A percentile compares a stretch with the other conserved stretches of the same genome.
These are phyloP conservation scores for Colletotrichum endophyticum DNA, from an alignment of 2,329 filamentous ascomycete genomes.

Conservation along the genomic window DNA sequence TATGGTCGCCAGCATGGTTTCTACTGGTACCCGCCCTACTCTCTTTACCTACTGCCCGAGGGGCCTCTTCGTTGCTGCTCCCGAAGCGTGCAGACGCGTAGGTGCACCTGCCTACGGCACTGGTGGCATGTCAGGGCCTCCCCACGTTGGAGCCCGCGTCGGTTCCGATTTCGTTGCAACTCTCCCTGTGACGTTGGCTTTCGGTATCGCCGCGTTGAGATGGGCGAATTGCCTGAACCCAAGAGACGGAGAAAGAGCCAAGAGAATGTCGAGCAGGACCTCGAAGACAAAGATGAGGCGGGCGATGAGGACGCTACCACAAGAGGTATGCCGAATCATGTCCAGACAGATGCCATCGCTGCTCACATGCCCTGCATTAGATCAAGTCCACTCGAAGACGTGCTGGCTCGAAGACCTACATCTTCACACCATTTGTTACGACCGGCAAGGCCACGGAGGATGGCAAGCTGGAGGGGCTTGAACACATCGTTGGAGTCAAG, in stretches of 20 bases:
- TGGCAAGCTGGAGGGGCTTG: conserved; percentile 57
- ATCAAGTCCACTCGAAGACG: neutral
- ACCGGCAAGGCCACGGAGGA: conserved; percentile 54
- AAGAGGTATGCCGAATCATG: neutral
- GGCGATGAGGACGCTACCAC: neutral
- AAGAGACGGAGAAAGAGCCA: neutral
- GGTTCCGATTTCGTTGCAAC: conserved; percentile 64
- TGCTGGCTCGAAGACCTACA: conserved; percentile 55
- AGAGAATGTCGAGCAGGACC: neutral
- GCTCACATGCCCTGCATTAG: neutral
- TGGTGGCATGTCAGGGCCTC: conserved; percentile 76
- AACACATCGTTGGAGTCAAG: conserved; percentile 49
- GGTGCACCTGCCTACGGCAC: conserved; percentile 71
- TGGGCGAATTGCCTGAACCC: neutral
- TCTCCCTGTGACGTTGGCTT: conserved; percentile 59
- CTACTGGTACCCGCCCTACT: too few relatives aligned
- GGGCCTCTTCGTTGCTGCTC: too few relatives aligned
- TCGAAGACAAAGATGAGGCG: neutral
- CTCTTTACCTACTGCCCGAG: too few relatives aligned
- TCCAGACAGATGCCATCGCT: too few relatives aligned
- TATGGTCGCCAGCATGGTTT: too few relatives aligned
- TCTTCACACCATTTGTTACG: conserved; percentile 73
- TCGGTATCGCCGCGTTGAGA: conserved; percentile 64
- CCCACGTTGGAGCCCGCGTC: conserved; percentile 69
- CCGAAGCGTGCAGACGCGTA: conserved; percentile 22